Evolutionary conservation across 1,284 basidiomycete species (phyloP), one percentile per base, ranked within the genome.

Genomic region (Cystobasidium pallidum): DNA sequence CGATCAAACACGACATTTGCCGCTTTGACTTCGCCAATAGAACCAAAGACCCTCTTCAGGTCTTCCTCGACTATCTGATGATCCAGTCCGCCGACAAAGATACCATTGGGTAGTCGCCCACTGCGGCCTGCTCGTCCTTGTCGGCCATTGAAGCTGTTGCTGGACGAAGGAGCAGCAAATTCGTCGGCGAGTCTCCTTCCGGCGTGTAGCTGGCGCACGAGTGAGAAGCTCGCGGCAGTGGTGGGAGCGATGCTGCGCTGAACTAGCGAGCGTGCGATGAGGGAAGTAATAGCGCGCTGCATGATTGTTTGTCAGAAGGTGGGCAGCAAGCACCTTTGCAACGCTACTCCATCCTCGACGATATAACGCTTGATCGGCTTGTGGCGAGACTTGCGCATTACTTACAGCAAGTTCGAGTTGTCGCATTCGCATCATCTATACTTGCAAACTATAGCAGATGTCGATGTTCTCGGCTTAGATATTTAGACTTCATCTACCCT

Each of bases 51-150:
- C 45, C 41, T 57, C 54, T 59, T 54, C 36, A 68, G 32, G 32
- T 43, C 66, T 11, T 28, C 66, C 24, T 36, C 24, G 15, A 21
- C 19, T 34, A 52, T 58, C 11, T 58, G 26, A 15, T 47, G 43
- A 26, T 34, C 30, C 41, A 68, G 24, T 15, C 66, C 66, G 24
- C 66, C 66, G n/a, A 68, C 66, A 30, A 68, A 68, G 32, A 68
- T 32, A 7, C 41, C 47, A 36, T 57, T 57, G 13, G 30, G 54
- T n/a, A 57, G 30, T 34, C 54, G 13, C 19, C 36, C 54, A 7
- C n/a, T 10, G 15, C 15, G n/a, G 19, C 19, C 13, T 36, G 30
- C n/a, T 15, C 15, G n/a, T 19, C 30, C 28, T 34, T 11, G 24
- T 10, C 54, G 34, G 54, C 32, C 15, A 45, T 17, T 57, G 30